Base-by-base conservation (phyloP, 495 filamentous ascomycete species). In the Bombardia bombarda region DNA sequence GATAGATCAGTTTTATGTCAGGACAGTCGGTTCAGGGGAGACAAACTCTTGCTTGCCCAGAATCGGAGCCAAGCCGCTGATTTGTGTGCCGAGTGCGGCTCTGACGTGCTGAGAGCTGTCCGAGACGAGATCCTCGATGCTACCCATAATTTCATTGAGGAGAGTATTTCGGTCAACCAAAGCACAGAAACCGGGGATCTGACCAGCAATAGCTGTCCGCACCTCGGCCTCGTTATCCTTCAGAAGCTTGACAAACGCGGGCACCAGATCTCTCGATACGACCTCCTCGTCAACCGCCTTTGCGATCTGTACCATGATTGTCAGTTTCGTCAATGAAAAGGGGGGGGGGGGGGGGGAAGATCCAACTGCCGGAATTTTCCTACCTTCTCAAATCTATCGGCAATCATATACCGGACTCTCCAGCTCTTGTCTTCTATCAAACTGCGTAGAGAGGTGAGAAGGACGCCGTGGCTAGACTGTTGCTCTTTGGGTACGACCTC, bases 351-450 rank as follows among this genome's bases (percentile, higher is more conserved):
- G n/a, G n/a, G n/a, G n/a, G n/a, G n/a, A n/a, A n/a, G n/a, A n/a
- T n/a, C n/a, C n/a, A n/a, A n/a, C n/a, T n/a, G n/a, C n/a, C n/a
- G n/a, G n/a, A n/a, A n/a, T n/a, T n/a, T n/a, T n/a, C 57, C 31
- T 58, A 90, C 90, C 86, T 97, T 97, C 65, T 97, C 92, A 56
- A 94, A 98, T 66, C 88, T 77, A 64, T 98, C 92, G 22, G 93
- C 92, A 46, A 98, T 93, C 93, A 97, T 98, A 63, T 97, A 98
- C 61, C 92, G 77, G 38, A 98, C 92, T 53, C 92, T 79, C 92
- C 92, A 98, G 68, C 93, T 96, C 74, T 96, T 96, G 61, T 98
- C 92, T 57, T 95, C 90, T 66, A 97, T 95, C 50, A 98, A 67
- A 65, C 74, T 92, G 51, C 92, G 82, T 57, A 98, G 65, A 40